A percentile compares a stretch with the other conserved stretches of the same genome.
phyloP scores from a whole-genome alignment of 2,329 filamentous ascomycete genomes.

The Trichoderma hamatum region DNA sequence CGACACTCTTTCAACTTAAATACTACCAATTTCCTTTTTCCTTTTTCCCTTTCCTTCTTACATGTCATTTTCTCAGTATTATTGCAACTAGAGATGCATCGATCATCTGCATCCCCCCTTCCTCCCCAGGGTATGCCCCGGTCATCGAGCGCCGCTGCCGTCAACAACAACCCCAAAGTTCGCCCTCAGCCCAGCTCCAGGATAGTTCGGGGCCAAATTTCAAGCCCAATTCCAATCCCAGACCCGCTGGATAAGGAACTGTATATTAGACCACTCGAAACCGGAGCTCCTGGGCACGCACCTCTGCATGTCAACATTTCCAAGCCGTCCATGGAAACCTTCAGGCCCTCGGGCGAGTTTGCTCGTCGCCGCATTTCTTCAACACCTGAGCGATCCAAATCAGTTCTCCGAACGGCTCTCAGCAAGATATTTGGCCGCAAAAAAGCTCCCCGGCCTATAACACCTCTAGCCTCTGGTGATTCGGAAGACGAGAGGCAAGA shows the following conservation, averaged over 20 bases:
- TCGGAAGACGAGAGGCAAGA: conserved; percentile 9
- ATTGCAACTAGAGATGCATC: conserved; percentile 19
- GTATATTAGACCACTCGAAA: conserved; percentile 42
- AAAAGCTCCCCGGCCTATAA: conserved; percentile 47
- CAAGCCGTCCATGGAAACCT: conserved; percentile 7
- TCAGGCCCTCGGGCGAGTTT: conserved; percentile 4
- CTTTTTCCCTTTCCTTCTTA: not conserved
- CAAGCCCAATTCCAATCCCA: conserved; percentile 61
- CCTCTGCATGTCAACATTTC: not conserved
- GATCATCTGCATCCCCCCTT: conserved; percentile 18
- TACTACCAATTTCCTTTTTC: not conserved
- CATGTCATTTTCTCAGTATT: conserved; percentile 8
- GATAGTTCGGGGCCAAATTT: conserved; percentile 63
- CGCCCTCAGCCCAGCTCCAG: conserved; percentile 32
- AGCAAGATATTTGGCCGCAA: conserved; percentile 62
- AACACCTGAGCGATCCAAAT: conserved; percentile 43
- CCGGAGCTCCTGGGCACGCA: not conserved
- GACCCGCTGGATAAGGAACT: conserved; percentile 56
- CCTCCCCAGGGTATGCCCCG: conserved; percentile 13
- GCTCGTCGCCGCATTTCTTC: conserved; percentile 15
- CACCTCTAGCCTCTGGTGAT: conserved; percentile 5
- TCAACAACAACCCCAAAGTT: conserved; percentile 5
- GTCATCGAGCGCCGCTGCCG: conserved; percentile 19
- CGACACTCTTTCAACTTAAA: conserved; percentile 20
- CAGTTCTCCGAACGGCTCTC: conserved; percentile 58